Base-by-base conservation (phyloP, 305 asterid species). In the Plantago coronopus region DNA sequence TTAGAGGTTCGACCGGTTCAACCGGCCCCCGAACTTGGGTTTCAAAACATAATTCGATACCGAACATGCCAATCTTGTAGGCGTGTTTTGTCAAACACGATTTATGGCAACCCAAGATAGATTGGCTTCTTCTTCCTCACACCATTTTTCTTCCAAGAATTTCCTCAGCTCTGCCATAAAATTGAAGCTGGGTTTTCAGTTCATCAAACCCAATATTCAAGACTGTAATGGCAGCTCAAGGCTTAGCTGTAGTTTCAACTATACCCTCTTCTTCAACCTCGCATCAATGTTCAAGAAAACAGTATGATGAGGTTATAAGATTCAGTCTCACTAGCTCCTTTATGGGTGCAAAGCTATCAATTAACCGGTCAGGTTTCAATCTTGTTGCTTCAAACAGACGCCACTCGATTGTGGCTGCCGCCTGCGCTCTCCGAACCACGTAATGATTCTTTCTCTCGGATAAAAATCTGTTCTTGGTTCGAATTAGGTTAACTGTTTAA, bases 391-490 rank as follows among this genome's bases (percentile, higher is more conserved):
- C 84, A 43, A 85, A 68, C 77, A 86, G 87, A 45, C 81, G 73
- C 42, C 61, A 75, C 72, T 83, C 74, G 17, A 77, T 84, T 9
- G 87, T 81, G 19, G 89, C 90, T 56, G 77, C 85, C 10, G 77
- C 86, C 77, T 78, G 85, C 53, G 78, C 83, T 70, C 95, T 86
- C 47, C 96, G 96, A 21, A 72, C 72, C 60, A 67, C 84, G 96
- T 91, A 67, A 79, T 73, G 67, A 23, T 54, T 71, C 71, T 19
- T 45, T 58, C 48, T 56, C 38, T 69, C 50, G 8, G 40, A 0
- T 45, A 31, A 57, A 57, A 22, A 9, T 59, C 34, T 45, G 25
- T 59, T 64, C 5, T 40, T 23, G 25, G 10, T 54, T 54, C 10
- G 8, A 3, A 16, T 68, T 68, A 17, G 16, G 48, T 54, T 57